Evolutionary conservation across 2,329 filamentous ascomycete species (phyloP).

Genomic region (Ramularia collo-cygni): DNA sequence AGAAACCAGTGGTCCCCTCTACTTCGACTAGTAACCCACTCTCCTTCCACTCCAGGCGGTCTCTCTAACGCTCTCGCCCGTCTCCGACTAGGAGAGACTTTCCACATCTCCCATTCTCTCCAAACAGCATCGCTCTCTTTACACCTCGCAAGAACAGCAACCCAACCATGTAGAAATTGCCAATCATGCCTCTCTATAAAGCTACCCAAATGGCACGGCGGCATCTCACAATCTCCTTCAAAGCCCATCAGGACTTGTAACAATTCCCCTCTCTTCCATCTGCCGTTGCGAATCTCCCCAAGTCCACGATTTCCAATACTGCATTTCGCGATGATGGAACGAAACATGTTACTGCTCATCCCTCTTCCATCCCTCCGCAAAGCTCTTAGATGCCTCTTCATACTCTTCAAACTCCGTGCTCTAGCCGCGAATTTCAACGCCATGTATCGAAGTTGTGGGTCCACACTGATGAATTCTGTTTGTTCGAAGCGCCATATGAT

Average conservation of each 20-base stretch:
- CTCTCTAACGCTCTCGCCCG: constrained; percentile 16
- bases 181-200: constrained; percentile 28
- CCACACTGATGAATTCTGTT: constrained; percentile 18
- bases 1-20: constrained; percentile 31
- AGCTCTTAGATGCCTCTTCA: constrained; percentile 28
- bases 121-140: constrained; percentile 24
- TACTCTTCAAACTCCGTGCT: constrained; percentile 21
- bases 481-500: constrained; percentile 23
- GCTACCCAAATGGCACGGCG: constrained; percentile 25
- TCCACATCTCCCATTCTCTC: constrained; percentile 31
- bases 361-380: constrained; percentile 12
- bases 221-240: constrained; percentile 5
- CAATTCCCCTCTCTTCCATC: constrained; percentile 30
- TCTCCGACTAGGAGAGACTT: constrained; percentile 15
- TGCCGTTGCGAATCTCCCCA: constrained; percentile 33
- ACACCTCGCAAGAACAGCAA: constrained; percentile 29
- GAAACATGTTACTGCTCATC: constrained; percentile 26
- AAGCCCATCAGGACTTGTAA: constrained; percentile 32
- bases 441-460: constrained; percentile 19
- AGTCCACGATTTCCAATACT: constrained; percentile 31
- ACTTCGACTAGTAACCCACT: constrained; percentile 17
- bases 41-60: background rate
- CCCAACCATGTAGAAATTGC: constrained; percentile 31
- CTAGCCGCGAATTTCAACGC: constrained; percentile 32
- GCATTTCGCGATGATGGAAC: constrained; percentile 32